Evolutionary conservation across 2,329 filamentous ascomycete species (phyloP).

Genomic region (Aspergillus spinulosporus): DNA sequence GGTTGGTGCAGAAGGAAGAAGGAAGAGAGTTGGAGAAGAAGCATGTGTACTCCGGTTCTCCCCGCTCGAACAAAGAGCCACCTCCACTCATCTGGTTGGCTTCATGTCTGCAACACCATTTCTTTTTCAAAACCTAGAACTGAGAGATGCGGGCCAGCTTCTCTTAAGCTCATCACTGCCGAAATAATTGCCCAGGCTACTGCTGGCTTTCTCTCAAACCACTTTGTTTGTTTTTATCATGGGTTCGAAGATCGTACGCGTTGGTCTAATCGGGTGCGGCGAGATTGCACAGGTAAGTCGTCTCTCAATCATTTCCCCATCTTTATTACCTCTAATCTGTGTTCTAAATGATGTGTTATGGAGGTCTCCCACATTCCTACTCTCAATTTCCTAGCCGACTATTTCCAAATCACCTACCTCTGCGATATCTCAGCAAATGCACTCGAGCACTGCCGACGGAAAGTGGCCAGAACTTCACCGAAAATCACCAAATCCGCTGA

Average conservation of each 20-base stretch:
- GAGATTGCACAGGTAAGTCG: constrained; percentile 50
- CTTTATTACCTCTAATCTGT: not conserved
- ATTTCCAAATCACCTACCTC: constrained; percentile 50
- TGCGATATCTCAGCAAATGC: constrained; percentile 54
- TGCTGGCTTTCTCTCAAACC: not conserved
- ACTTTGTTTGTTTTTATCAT: not conserved
- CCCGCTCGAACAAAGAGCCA: not conserved
- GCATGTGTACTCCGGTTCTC: not conserved
- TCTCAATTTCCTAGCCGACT: constrained; percentile 45
- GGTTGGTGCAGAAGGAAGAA: not conserved
- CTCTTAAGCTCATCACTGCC: no score
- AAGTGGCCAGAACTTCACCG: constrained; percentile 23
- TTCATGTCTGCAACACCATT: not conserved
- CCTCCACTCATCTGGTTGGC: no score
- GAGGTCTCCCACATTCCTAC: constrained; percentile 49
- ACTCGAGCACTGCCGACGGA: constrained; percentile 41
- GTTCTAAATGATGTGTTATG: not conserved
- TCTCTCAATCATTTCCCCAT: no score
- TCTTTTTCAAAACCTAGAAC: not conserved
- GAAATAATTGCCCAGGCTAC: no score
- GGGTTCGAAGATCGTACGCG: constrained; percentile 1
- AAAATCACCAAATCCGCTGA: constrained; percentile 40
- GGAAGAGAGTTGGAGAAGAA: not conserved
- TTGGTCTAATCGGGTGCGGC: constrained; percentile 39
- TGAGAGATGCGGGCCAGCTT: no score